Evolutionary conservation across 345 rosid species (phyloP).

Genomic region (Boechera retrofracta): DNA sequence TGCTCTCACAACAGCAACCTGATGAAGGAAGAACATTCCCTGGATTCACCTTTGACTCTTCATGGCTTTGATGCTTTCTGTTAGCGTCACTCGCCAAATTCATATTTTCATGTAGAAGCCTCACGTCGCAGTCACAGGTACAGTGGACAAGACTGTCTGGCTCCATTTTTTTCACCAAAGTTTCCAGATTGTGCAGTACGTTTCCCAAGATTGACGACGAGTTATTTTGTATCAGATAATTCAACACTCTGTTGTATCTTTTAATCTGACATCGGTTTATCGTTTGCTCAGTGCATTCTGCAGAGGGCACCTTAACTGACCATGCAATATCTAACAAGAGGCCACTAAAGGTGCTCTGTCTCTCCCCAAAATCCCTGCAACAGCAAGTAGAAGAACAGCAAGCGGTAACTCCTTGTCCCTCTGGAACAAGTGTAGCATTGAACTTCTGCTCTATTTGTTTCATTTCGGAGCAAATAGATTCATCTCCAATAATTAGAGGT

Average conservation of each 20-base stretch:
- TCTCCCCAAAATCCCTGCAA: constrained; percentile 52
- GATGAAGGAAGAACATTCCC: constrained; percentile 40
- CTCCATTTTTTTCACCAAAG: constrained; percentile 48
- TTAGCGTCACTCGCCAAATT: constrained; percentile 49
- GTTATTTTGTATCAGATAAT: constrained; percentile 60
- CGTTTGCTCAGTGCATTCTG: constrained; percentile 53
- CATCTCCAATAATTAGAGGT: constrained; percentile 76
- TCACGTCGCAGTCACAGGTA: constrained; percentile 49
- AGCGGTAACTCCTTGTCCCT: constrained; percentile 43
- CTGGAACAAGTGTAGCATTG: constrained; percentile 50
- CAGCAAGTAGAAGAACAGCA: constrained; percentile 41
- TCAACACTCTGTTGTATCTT: constrained; percentile 63
- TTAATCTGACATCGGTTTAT: constrained; percentile 64
- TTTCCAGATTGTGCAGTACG: constrained; percentile 59
- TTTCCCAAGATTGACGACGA: constrained; percentile 62
- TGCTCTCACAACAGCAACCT: constrained; percentile 45
- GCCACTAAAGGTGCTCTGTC: constrained; percentile 64
- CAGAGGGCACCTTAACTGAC: constrained; percentile 70
- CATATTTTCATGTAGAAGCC: constrained; percentile 54
- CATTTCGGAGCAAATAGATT: constrained; percentile 80
- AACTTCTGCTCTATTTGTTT: constrained; percentile 63
- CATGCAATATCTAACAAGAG: constrained; percentile 83
- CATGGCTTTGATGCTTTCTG: constrained; percentile 44
- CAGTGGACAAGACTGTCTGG: constrained; percentile 42
- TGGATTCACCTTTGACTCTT: constrained; percentile 30